These are phyloP conservation scores for Tuber umbilicatum DNA, from an alignment of 495 filamentous ascomycete genomes.

Conservation along the genomic window DNA sequence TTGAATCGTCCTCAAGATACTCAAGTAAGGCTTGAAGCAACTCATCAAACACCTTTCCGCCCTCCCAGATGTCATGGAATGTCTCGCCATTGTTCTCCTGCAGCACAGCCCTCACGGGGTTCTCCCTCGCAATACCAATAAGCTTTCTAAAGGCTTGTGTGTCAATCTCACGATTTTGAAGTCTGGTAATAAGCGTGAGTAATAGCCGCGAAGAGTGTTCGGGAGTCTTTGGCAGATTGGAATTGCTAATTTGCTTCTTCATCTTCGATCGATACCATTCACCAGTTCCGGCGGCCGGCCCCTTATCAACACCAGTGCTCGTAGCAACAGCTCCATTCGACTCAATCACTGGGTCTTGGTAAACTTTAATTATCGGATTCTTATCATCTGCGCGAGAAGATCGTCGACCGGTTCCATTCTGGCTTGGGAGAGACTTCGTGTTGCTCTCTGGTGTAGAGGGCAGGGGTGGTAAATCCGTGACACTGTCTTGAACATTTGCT, in stretches of 20 bases:
- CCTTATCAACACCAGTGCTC: slow-evolving; percentile 22
- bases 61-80: slow-evolving; percentile 50
- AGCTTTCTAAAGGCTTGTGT: slow-evolving; percentile 84
- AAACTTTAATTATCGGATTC: slow-evolving; percentile 48
- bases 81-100: slow-evolving; percentile 48
- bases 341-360: slow-evolving; percentile 55
- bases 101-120: slow-evolving; percentile 49
- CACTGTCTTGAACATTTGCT: slow-evolving; percentile 12
- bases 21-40: slow-evolving; percentile 66
- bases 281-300: slow-evolving; percentile 40
- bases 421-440: slow-evolving; percentile 13
- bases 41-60: slow-evolving; percentile 59
- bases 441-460: slow-evolving; percentile 24
- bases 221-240: slow-evolving; percentile 45
- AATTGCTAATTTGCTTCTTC: slow-evolving; percentile 37
- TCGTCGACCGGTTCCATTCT: slow-evolving; percentile 25
- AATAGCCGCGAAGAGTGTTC: slow-evolving; percentile 56
- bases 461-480: slow-evolving; percentile 34
- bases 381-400: slow-evolving; percentile 38
- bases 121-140: slow-evolving; percentile 69
- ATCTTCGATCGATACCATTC: slow-evolving; percentile 40
- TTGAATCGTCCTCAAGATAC: slow-evolving; percentile 56
- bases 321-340: slow-evolving; percentile 49
- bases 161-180: slow-evolving; percentile 65
- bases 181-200: slow-evolving; percentile 66